Evolutionary conservation across 768 basidiomycete genomes (phyloP).

Genomic region (Boletus reticulatus): DNA sequence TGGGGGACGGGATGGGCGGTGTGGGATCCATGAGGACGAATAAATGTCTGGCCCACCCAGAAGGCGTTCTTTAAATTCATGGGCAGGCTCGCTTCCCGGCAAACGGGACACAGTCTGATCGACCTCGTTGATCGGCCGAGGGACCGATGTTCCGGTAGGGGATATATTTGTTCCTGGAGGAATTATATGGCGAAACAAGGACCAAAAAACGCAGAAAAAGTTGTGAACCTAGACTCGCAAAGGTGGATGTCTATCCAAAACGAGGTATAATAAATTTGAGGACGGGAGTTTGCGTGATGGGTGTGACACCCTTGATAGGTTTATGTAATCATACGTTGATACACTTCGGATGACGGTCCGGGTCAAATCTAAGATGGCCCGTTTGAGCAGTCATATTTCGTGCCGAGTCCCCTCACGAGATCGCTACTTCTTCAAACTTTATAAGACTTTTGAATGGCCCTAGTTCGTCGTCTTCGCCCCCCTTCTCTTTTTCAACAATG

Average conservation of each 20-base stretch:
- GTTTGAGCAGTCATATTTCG: constrained; percentile 26
- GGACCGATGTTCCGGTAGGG: constrained; percentile 27
- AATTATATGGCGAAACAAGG: not conserved
- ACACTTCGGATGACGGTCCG: constrained; percentile 35
- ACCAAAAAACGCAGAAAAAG: constrained; percentile 9
- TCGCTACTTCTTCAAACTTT: constrained; percentile 30
- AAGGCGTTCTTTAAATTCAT: constrained; percentile 23
- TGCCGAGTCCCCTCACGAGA: constrained; percentile 35
- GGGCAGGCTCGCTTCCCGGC: not conserved
- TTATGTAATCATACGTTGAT: constrained; percentile 29
- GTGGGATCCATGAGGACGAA: constrained; percentile 48
- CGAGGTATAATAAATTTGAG: constrained; percentile 20
- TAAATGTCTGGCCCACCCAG: not conserved
- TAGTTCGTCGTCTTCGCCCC: constrained; percentile 24
- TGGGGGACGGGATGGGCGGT: constrained; percentile 45
- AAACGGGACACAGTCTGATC: constrained; percentile 12
- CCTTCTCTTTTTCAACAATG: constrained; percentile 32
- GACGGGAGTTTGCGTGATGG: constrained; percentile 25
- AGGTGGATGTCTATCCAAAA: constrained; percentile 18
- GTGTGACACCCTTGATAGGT: constrained; percentile 22
- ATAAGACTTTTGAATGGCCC: constrained; percentile 31
- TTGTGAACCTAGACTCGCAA: constrained; percentile 12
- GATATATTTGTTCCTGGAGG: not conserved
- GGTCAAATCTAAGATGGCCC: constrained; percentile 19
- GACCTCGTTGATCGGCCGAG: constrained; percentile 32